phyloP scores from a whole-genome alignment of 2,329 filamentous ascomycete species.

The Beauveria varroae region DNA sequence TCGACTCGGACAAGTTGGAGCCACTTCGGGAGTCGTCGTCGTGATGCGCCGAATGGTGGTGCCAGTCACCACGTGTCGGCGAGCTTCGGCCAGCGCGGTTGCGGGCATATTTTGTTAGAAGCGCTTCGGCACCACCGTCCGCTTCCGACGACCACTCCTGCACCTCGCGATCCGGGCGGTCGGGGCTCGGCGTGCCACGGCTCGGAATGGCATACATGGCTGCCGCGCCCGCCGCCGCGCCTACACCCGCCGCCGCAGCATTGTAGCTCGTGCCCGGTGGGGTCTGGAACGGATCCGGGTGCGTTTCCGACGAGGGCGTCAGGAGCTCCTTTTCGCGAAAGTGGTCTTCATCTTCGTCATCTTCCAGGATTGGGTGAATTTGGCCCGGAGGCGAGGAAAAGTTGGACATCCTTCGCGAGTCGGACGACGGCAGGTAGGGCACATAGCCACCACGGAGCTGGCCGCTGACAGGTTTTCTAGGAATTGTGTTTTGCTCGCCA shows the following conservation, averaged over 20 bases:
- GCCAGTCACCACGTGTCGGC: slow-evolving; percentile 31
- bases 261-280: slow-evolving; percentile 21
- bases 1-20: slow-evolving; percentile 50
- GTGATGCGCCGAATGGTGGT: slow-evolving; percentile 25
- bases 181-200: slow-evolving; percentile 34
- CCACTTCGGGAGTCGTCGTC: slow-evolving; percentile 47
- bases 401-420: slow-evolving; percentile 18
- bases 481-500: slow-evolving; percentile 17
- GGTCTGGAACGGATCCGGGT: slow-evolving; percentile 44
- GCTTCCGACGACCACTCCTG: slow-evolving; percentile 51
- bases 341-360: slow-evolving; percentile 43
- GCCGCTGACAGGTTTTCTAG: slow-evolving; percentile 27
- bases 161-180: slow-evolving; percentile 44
- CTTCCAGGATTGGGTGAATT: slow-evolving; percentile 54
- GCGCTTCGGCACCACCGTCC: slow-evolving; percentile 42
- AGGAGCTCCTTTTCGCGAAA: slow-evolving; percentile 21
- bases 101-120: slow-evolving; percentile 38
- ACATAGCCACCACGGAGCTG: slow-evolving; percentile 24
- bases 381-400: slow-evolving; percentile 27
- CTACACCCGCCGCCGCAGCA: slow-evolving; percentile 15
- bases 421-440: slow-evolving; percentile 18
- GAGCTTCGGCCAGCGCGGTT: slow-evolving; percentile 27
- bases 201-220: slow-evolving; percentile 18
- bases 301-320: slow-evolving; percentile 29
- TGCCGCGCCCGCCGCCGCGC: background rate